A percentile compares a stretch with the other conserved stretches of the same genome.
Evolutionary conservation across 306 rosid species (phyloP).

Genomic region (Abrus pulchellus): DNA sequence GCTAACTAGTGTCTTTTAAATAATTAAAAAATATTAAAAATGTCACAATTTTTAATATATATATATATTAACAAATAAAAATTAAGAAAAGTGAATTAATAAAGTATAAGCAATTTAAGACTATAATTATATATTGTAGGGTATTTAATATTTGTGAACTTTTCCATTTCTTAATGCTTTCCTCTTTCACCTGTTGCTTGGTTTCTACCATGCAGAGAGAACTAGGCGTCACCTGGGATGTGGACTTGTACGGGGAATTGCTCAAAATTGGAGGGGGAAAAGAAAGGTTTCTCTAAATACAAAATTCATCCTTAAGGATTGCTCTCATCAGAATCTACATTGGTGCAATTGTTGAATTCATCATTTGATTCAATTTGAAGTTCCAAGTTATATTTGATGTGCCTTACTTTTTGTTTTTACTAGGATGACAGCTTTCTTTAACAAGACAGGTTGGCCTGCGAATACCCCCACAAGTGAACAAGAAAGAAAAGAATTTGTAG

Average conservation of each 20-base stretch:
- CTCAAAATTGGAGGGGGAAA: slow-evolving; percentile 99
- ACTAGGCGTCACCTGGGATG: slow-evolving; percentile 94
- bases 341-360: slow-evolving; percentile 5
- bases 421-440: slow-evolving; percentile 97
- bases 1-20: too few relatives aligned
- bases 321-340: neutral
- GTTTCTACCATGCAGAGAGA: slow-evolving; percentile 63
- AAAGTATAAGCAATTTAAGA: too few relatives aligned
- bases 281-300: slow-evolving; percentile 70
- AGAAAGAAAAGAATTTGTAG: slow-evolving; percentile 85
- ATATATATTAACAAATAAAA: too few relatives aligned
- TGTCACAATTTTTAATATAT: too few relatives aligned
- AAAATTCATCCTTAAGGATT: neutral
- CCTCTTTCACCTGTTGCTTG: slow-evolving; percentile 28
- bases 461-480: slow-evolving; percentile 78
- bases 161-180: slow-evolving; percentile 9
- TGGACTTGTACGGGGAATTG: slow-evolving; percentile 91
- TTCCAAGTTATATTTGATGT: slow-evolving; percentile 29
- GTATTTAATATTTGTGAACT: too few relatives aligned
- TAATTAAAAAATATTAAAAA: too few relatives aligned
- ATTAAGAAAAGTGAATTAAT: too few relatives aligned
- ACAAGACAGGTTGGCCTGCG: slow-evolving; percentile 92
- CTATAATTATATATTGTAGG: too few relatives aligned
- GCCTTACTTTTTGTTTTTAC: slow-evolving; percentile 4
- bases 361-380: slow-evolving; percentile 36